Percentiles rank a stretch among this genome's conserved stretches.
These are phyloP conservation scores for Lepidium sativum DNA, from an alignment of 345 rosid species.

Conservation along the genomic window DNA sequence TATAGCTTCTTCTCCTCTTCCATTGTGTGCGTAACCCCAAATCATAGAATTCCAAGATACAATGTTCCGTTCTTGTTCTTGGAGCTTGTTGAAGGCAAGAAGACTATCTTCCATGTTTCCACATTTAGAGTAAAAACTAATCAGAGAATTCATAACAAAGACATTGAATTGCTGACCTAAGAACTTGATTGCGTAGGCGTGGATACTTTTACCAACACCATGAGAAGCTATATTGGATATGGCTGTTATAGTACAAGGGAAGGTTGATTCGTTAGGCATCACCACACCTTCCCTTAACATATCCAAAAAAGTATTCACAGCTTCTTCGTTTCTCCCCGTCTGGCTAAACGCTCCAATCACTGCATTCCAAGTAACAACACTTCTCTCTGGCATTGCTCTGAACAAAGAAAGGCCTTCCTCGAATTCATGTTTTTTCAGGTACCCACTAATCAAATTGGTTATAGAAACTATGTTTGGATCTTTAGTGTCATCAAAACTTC, in stretches of 20 bases:
- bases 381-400: constrained; percentile 53
- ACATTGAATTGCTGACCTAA: constrained; percentile 31
- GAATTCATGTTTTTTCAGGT: constrained; percentile 36
- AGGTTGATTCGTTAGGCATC: constrained; percentile 46
- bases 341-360: constrained; percentile 74
- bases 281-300: constrained; percentile 57
- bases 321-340: constrained; percentile 68
- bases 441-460: constrained; percentile 55
- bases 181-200: constrained; percentile 54
- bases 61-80: constrained; percentile 26
- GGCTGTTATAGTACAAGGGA: constrained; percentile 50
- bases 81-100: constrained; percentile 38
- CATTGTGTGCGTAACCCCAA: constrained; percentile 76
- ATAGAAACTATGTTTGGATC: constrained; percentile 65
- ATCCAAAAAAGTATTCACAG: constrained; percentile 53
- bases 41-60: constrained; percentile 77
- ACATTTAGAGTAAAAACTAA: constrained; percentile 76
- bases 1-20: constrained; percentile 63
- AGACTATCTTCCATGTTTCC: constrained; percentile 75
- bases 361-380: constrained; percentile 75
- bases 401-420: constrained; percentile 46
- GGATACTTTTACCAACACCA: constrained; percentile 62
- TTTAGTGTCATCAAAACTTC: constrained; percentile 48
- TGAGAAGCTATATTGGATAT: constrained; percentile 60
- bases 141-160: constrained; percentile 52